These are phyloP conservation scores for Trametes sanguinea DNA, from an alignment of 768 basidiomycete genomes.

Conservation along the genomic window DNA sequence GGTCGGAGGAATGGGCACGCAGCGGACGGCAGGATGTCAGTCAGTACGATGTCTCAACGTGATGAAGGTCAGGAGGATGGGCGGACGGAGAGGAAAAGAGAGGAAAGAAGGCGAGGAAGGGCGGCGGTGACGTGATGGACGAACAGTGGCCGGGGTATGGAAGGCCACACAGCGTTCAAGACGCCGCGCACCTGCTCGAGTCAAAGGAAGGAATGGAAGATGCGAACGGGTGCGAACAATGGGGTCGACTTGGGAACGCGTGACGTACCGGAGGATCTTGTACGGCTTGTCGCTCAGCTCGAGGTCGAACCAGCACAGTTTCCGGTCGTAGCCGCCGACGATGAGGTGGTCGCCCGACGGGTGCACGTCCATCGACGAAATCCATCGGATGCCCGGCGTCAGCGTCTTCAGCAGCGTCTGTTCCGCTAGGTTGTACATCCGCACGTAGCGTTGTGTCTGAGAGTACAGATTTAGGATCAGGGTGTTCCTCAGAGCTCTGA, in stretches of 20 bases:
- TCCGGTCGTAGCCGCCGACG: constrained; percentile 96
- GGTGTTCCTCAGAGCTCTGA: constrained; percentile 11
- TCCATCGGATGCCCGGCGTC: constrained; percentile 94
- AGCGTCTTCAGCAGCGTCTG: constrained; percentile 95
- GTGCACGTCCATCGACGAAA: constrained; percentile 96
- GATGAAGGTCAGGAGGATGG: neutral
- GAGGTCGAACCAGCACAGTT: constrained; percentile 98
- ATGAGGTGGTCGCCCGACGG: constrained; percentile 95
- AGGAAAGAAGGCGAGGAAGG: neutral
- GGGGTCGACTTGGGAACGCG: constrained; percentile 4
- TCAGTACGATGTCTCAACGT: too few relatives aligned
- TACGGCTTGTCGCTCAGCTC: constrained; percentile 97
- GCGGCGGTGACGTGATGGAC: neutral
- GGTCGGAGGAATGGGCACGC: neutral
- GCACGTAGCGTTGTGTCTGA: constrained; percentile 95
- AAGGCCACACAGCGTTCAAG: neutral
- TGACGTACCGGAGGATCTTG: constrained; percentile 83
- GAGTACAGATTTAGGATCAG: constrained; percentile 2
- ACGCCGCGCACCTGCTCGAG: neutral
- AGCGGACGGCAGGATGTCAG: neutral
- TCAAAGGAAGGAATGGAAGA: neutral
- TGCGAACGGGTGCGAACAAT: neutral
- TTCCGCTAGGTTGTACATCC: constrained; percentile 91
- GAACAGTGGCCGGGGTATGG: neutral
- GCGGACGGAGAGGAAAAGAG: neutral